Base-by-base conservation (phyloP, 2,329 filamentous ascomycete genomes). In the Penicillium janthinellum region DNA sequence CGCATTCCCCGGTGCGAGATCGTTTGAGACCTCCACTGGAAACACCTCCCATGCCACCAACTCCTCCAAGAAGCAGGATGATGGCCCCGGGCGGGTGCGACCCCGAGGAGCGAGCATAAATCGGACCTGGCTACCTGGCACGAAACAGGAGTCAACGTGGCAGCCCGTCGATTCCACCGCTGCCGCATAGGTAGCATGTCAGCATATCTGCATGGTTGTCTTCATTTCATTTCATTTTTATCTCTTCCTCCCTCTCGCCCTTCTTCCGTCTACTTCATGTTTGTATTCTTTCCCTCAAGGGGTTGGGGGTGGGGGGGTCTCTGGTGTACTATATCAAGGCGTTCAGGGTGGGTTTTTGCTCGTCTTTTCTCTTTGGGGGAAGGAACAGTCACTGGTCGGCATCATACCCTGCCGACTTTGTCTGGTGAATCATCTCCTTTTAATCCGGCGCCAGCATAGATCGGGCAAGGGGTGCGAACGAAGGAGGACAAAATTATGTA, bases 71-170 rank as follows among this genome's bases (percentile, higher is more conserved):
- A 80, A 78, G 58, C 76, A 78, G 62, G 76, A 77, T 53, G 77
- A 82, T 64, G 79, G 81, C 31, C 76, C 77, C 37, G 77, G 78
- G n/a, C 71, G 75, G 17, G 71, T 73, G 34, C 74, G 77, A 58
- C 69, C 78, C 38, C 74, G 77, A 50, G 75, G 74, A 42, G 67
- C 72, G 41, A 80, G 77, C 56, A 73, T 70, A 58, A 72, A 76
- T 48, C 71, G 71, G 39, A 74, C 76, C 25, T 94, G 90, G 86
- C 78, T 96, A 59, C 85, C 89, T 0, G 91, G 92, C 7, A 96
- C 91, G 1, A 92, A 87, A 71, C 90, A 94, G 74, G 90, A 96
- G 73, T 90, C 92, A 54, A 96, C 91, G 2, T 96, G 92, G 93
- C 81, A 80, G 64, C 73, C 73, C 28, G 77, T 74, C 56, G 83